Percentiles rank a stretch among this genome's conserved stretches.
Evolutionary conservation across 768 basidiomycete genomes (phyloP).

Genomic region (Coprinopsis cinerea): DNA sequence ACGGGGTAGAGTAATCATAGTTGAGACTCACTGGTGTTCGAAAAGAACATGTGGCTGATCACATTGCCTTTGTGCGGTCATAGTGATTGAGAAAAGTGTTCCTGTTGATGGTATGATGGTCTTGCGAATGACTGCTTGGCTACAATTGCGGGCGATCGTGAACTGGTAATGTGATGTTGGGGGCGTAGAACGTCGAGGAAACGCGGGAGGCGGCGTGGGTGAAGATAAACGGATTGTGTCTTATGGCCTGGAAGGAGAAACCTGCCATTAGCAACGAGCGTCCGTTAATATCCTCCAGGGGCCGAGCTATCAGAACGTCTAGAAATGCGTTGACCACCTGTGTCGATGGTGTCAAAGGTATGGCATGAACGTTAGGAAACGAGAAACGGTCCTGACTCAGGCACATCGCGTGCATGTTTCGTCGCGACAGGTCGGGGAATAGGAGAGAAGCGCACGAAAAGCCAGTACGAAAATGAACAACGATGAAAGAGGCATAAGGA

Average conservation of each 20-base stretch:
- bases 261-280: not conserved
- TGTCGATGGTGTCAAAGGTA: not conserved
- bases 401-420: not conserved
- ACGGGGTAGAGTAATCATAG: constrained; percentile 1
- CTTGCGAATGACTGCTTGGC: not conserved
- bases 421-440: not conserved
- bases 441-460: not conserved
- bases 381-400: not conserved
- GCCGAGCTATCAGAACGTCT: not conserved
- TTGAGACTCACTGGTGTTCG: constrained; percentile 13
- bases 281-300: too few relatives aligned
- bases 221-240: not conserved
- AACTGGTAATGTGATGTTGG: not conserved
- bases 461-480: not conserved
- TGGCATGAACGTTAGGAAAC: constrained; percentile 3
- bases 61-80: constrained; percentile 8
- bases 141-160: not conserved
- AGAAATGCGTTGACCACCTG: not conserved
- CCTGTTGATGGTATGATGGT: not conserved
- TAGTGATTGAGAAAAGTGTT: not conserved
- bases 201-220: not conserved
- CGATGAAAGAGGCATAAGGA: not conserved
- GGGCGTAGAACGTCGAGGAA: not conserved
- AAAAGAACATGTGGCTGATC: constrained; percentile 14
- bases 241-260: not conserved